A percentile compares a stretch with the other conserved stretches of the same genome.
These are phyloP conservation scores for Annulohypoxylon moriforme DNA, from an alignment of 495 filamentous ascomycete species.

Conservation along the genomic window DNA sequence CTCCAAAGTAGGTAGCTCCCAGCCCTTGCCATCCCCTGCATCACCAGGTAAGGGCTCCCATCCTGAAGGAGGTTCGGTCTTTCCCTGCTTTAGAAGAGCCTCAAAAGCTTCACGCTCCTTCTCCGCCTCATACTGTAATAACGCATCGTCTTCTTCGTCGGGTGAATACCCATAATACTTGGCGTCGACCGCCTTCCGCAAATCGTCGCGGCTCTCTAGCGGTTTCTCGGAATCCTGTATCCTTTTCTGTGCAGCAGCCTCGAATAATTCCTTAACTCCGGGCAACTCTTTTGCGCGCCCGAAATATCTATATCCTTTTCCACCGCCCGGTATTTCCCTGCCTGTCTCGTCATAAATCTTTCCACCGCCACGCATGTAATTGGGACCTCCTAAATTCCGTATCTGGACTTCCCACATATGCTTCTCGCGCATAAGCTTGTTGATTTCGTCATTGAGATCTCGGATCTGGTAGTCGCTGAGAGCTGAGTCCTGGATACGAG, in stretches of 20 bases:
- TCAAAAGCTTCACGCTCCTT: constrained; percentile 87
- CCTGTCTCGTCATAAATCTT: constrained; percentile 93
- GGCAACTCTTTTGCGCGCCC: constrained; percentile 90
- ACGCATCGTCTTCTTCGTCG: constrained; percentile 89
- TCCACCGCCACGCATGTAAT: constrained; percentile 94
- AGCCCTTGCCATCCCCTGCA: constrained; percentile 81
- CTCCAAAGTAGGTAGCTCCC: constrained; percentile 85
- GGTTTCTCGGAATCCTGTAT: constrained; percentile 67
- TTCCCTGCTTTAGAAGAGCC: constrained; percentile 61
- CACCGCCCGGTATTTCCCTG: constrained; percentile 86
- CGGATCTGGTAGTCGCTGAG: constrained; percentile 96
- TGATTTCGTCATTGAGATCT: constrained; percentile 99
- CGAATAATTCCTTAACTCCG: constrained; percentile 97
- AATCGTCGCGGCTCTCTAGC: constrained; percentile 70
- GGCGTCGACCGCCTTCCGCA: constrained; percentile 89
- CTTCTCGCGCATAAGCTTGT: constrained; percentile 98
- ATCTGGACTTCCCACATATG: constrained; percentile 99
- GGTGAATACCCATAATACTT: constrained; percentile 95
- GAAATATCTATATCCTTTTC: constrained; percentile 93
- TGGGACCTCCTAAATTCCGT: constrained; percentile 90
- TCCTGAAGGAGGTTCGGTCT: constrained; percentile 61
- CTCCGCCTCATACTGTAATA: constrained; percentile 82
- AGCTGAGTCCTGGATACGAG: constrained; percentile 89
- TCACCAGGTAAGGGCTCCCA: constrained; percentile 93
- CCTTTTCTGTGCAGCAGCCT: constrained; percentile 73